These are phyloP conservation scores for Rhodotorula diobovata DNA, from an alignment of 768 basidiomycete genomes.

Conservation along the genomic window DNA sequence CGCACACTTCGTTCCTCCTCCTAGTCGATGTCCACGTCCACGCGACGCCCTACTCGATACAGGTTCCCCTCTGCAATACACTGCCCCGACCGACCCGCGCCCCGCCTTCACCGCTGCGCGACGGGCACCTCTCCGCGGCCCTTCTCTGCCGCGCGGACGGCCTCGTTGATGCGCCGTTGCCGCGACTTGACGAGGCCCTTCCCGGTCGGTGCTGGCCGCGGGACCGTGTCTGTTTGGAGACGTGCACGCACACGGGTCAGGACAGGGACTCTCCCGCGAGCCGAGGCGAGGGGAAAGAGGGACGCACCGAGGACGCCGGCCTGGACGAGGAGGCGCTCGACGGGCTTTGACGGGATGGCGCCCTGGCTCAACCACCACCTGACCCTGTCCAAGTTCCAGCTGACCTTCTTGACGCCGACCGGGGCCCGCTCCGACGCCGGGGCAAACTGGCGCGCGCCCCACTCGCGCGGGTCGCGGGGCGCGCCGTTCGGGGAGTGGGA, in stretches of 20 bases:
- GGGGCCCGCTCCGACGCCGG: not conserved
- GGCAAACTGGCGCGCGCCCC: slow-evolving; percentile 39
- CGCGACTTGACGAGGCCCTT: slow-evolving; percentile 13
- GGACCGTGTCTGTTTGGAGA: not conserved
- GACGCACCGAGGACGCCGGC: slow-evolving; percentile 53
- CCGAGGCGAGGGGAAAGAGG: not conserved
- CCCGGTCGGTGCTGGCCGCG: not conserved
- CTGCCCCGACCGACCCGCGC: not conserved
- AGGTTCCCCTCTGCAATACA: too few species aligned
- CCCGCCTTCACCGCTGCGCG: slow-evolving; percentile 3
- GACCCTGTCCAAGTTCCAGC: slow-evolving; percentile 88
- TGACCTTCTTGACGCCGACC: slow-evolving; percentile 60
- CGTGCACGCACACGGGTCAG: not conserved
- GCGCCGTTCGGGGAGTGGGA: slow-evolving; percentile 11
- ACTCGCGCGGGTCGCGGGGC: not conserved
- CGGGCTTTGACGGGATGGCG: slow-evolving; percentile 73
- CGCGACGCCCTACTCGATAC: too few species aligned
- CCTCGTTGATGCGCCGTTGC: slow-evolving; percentile 17
- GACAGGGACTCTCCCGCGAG: too few species aligned
- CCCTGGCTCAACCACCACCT: slow-evolving; percentile 82
- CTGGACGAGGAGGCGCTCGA: slow-evolving; percentile 69
- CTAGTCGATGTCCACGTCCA: too few species aligned
- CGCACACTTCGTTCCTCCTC: too few species aligned
- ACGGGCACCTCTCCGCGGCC: slow-evolving; percentile 19
- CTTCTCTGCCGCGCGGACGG: slow-evolving; percentile 16